Percentiles rank a stretch among this genome's conserved stretches.
Evolutionary conservation across 805 yeast genomes (phyloP).

Genomic region (Metschnikowia santaceciliae): DNA sequence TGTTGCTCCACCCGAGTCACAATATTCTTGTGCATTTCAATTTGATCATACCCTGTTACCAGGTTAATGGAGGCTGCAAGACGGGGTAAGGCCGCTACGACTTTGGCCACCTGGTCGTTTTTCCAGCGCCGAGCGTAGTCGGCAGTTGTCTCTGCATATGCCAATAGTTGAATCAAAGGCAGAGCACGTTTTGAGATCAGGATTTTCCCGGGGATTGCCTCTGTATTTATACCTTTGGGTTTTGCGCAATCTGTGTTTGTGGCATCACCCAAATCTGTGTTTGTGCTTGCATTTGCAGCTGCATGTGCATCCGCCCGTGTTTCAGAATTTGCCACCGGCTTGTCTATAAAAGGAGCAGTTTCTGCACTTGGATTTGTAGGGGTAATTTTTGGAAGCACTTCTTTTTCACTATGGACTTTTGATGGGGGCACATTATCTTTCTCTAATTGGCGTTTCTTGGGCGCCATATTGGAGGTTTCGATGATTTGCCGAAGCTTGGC

Average conservation of each 20-base stretch:
- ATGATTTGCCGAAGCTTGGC: slow-evolving; percentile 30
- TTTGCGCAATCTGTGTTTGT: background rate
- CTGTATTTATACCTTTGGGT: background rate
- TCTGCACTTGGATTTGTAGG: background rate
- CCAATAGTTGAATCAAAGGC: background rate
- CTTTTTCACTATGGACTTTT: background rate
- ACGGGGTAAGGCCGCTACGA: background rate
- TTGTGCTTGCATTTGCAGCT: slow-evolving; percentile 9
- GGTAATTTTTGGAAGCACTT: background rate
- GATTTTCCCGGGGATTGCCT: background rate
- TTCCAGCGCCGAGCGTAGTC: background rate
- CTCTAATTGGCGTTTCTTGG: slow-evolving; percentile 9
- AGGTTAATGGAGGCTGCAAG: slow-evolving; percentile 51
- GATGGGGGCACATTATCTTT: background rate
- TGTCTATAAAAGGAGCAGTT: background rate
- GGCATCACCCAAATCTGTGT: slow-evolving; percentile 6
- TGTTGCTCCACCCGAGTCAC: slow-evolving; percentile 56
- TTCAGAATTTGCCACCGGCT: slow-evolving; percentile 1
- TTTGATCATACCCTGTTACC: slow-evolving; percentile 83
- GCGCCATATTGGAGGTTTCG: slow-evolving; percentile 33
- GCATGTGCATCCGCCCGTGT: background rate
- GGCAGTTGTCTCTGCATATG: background rate
- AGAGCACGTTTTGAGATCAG: background rate
- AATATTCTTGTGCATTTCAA: slow-evolving; percentile 62
- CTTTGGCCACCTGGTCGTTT: background rate